Base-by-base conservation (phyloP, 164 flowering plant genomes). In the Kingdonia uniflora region DNA sequence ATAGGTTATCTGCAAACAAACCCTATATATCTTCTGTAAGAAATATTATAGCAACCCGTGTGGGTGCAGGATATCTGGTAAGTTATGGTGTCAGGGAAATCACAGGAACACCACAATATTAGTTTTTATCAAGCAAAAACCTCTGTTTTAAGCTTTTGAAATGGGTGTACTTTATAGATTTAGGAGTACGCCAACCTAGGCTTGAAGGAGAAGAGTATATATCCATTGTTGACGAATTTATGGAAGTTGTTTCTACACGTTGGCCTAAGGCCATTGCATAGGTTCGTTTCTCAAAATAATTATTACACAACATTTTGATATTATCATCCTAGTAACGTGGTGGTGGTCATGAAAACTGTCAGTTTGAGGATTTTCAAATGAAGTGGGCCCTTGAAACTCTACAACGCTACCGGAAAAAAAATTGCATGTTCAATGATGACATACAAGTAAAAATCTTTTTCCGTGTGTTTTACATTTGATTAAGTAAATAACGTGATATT, bases 371-470 rank as follows among this genome's bases (percentile, higher is more conserved):
- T 71, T 94, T 94, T 64, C 99, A 94, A 81, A 77, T 87, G 87
- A 94, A 94, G 69, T 94, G 99, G 99, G 99, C 99, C 24, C 88
- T 94, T 80, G 97, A 94, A 71, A 94, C 99, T 45, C 74, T 94
- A 62, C 70, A 79, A 44, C 80, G 97, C 1, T 94, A 89, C 68
- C 95, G 95, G 54, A 77, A 70, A 57, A 80, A 62, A 70, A 84
- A 82, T 70, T 82, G 97, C 76, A 89, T 87, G 99, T 94, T 94
- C 64, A 94, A 94, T 76, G 99, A 89, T 83, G 99, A 94, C 63
- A 73, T 94, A 62, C 99, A 94, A 86, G 99, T 86, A 59, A 57
- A 60, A 54, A 25, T 39, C 54, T 52, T 24, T 16, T 40, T 25
- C 19, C n/a, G n/a, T 29, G 6, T 20, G 51, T 55, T 47, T 20